Evolutionary conservation across 495 filamentous ascomycete species (phyloP).

Genomic region (Lophium mytilinum): DNA sequence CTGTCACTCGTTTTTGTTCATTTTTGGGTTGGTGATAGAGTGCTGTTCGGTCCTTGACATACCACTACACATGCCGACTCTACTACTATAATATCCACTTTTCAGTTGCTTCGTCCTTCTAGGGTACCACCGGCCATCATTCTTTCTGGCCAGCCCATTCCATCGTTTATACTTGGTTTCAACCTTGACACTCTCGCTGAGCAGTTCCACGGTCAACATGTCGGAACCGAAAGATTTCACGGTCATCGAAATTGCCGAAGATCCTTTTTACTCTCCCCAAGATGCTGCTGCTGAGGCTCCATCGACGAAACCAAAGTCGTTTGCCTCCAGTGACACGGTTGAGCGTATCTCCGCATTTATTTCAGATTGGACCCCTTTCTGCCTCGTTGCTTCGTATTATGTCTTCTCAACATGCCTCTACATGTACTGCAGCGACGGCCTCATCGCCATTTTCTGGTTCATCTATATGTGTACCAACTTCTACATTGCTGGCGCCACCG

Average conservation of each 20-base stretch:
- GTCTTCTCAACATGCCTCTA: slow-evolving; percentile 34
- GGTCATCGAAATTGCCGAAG: slow-evolving; percentile 11
- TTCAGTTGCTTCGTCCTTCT: background rate
- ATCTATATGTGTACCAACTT: slow-evolving; percentile 34
- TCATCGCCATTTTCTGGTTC: slow-evolving; percentile 33
- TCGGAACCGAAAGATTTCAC: slow-evolving; percentile 14
- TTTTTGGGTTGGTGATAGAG: background rate
- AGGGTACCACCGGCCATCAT: slow-evolving; percentile 4
- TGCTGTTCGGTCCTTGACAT: background rate
- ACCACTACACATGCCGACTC: background rate
- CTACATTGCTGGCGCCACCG: slow-evolving; percentile 33
- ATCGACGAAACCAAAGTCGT: background rate
- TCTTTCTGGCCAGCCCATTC: slow-evolving; percentile 13
- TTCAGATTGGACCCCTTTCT: slow-evolving; percentile 34
- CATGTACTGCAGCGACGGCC: slow-evolving; percentile 28
- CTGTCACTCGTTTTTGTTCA: background rate
- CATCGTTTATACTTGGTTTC: background rate
- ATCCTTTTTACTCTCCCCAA: background rate
- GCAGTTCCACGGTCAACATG: slow-evolving; percentile 1
- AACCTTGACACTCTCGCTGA: too few species aligned
- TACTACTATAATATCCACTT: background rate
- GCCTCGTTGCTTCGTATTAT: slow-evolving; percentile 34
- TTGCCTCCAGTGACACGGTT: background rate
- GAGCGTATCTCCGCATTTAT: slow-evolving; percentile 21
- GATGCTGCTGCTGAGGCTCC: background rate